Evolutionary conservation across 2,329 filamentous ascomycete genomes (phyloP).

Genomic region (Colletotrichum endophyticum): DNA sequence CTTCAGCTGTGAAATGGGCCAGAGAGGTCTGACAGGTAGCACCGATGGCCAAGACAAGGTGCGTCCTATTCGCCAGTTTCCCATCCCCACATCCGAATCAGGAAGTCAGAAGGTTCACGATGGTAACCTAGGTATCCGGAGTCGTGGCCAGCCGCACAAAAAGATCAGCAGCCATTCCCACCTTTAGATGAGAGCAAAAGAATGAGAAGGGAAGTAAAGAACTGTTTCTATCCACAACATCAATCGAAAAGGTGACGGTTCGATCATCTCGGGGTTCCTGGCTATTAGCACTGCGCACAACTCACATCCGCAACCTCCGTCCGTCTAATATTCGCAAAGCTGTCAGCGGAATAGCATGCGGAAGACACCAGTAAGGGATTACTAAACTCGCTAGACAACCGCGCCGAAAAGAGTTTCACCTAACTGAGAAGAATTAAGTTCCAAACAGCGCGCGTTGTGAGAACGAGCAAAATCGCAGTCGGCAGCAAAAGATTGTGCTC

Average conservation of each 20-base stretch:
- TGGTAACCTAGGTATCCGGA: neutral
- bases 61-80: neutral
- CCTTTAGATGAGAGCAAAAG: neutral
- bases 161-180: neutral
- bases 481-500: no score
- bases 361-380: rapidly evolving
- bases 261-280: neutral
- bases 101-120: neutral
- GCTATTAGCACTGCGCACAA: neutral
- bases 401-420: neutral
- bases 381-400: rapidly evolving
- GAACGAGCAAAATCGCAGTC: no score
- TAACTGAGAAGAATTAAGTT: neutral
- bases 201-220: neutral
- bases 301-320: neutral
- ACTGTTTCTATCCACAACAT: neutral
- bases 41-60: neutral
- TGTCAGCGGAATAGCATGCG: neutral
- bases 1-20: neutral
- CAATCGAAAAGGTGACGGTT: neutral
- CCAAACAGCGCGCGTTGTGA: neutral
- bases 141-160: neutral
- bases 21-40: neutral
- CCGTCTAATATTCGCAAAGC: neutral
- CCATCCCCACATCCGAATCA: neutral